These are phyloP conservation scores for Suillus sp. DNA, from an alignment of 768 basidiomycete genomes.

Conservation along the genomic window DNA sequence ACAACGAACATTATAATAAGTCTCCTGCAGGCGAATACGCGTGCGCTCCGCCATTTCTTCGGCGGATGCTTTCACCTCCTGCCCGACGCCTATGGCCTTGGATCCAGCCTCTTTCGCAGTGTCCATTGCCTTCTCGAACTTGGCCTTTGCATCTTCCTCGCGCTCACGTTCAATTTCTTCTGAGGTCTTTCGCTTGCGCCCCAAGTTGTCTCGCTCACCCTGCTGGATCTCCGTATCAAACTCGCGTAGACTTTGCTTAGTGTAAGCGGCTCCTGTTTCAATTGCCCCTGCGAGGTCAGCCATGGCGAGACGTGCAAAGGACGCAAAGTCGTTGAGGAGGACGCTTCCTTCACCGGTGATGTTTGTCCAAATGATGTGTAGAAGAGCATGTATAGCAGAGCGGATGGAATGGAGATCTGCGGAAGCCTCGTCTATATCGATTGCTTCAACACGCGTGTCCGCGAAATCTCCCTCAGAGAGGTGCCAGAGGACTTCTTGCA, in stretches of 20 bases:
- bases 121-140: constrained; percentile 72
- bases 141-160: constrained; percentile 47
- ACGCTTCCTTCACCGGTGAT: constrained; percentile 54
- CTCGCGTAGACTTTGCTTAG: constrained; percentile 55
- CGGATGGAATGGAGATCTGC: constrained; percentile 55
- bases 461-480: constrained; percentile 56
- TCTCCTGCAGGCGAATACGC: constrained; percentile 45
- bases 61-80: constrained; percentile 42
- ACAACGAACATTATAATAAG: constrained; percentile 50
- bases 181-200: constrained; percentile 51
- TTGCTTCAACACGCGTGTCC: constrained; percentile 36
- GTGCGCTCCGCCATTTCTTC: constrained; percentile 50
- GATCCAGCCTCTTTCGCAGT: constrained; percentile 59
- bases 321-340: constrained; percentile 63
- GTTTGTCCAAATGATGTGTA: constrained; percentile 56
- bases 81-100: constrained; percentile 54
- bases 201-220: constrained; percentile 60
- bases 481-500: constrained; percentile 71
- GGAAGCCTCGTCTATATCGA: constrained; percentile 47
- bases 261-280: constrained; percentile 49
- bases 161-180: constrained; percentile 42
- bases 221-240: constrained; percentile 60
- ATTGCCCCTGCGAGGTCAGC: constrained; percentile 67
- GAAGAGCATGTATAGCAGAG: constrained; percentile 48
- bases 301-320: constrained; percentile 62